Base-by-base conservation (phyloP, 768 basidiomycete species). In the Mycena chlorophos region DNA sequence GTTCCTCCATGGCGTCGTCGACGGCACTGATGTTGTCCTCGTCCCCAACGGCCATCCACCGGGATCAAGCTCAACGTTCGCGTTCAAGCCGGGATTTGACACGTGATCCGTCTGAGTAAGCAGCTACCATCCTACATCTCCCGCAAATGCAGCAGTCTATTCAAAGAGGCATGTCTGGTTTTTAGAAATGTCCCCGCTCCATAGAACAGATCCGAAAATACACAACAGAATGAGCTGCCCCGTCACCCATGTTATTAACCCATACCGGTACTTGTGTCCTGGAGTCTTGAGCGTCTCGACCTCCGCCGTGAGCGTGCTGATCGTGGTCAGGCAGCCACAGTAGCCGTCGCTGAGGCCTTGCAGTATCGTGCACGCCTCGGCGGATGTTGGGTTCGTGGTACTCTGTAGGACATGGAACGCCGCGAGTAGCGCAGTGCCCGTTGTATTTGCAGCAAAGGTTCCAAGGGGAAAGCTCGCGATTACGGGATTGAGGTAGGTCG, bases 281-380 rank as follows among this genome's bases (percentile, higher is more conserved):
- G 28, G 75, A 68, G 39, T 74, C 70, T 57, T 94, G 72, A 38
- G 81, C 80, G 29, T 76, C 4, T 50, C 71, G 20, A 91, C 68
- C 68, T 99, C 97, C 8, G 86, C 86, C 1, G 85, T 88, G 66
- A 98, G 96, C 17, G 95, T 98, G 69, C 90, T 93, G 63, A 99
- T 81, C 1, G 97, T 99, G 1, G 89, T 95, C 63, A 98, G 76
- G 73, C 93, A 94, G 12, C 94, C 97, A 67, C 95, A 98, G 67
- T 93, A 98, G 5, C 97, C 97, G 67, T 98, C 93, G 22, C 78
- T 76, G 31, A 98, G 72, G 1, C 93, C 95, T 66, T 91, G 87
- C 38, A 98, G 70, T 19, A 92, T 75, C 23, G 81, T 77, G 66
- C 95, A 97, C 29, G 81, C 77, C 55, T 78, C 72, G 20, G 71